A percentile compares a stretch with the other conserved stretches of the same genome.
Evolutionary conservation across 495 filamentous ascomycete genomes (phyloP).

Genomic region (Trichoderma gamsii): DNA sequence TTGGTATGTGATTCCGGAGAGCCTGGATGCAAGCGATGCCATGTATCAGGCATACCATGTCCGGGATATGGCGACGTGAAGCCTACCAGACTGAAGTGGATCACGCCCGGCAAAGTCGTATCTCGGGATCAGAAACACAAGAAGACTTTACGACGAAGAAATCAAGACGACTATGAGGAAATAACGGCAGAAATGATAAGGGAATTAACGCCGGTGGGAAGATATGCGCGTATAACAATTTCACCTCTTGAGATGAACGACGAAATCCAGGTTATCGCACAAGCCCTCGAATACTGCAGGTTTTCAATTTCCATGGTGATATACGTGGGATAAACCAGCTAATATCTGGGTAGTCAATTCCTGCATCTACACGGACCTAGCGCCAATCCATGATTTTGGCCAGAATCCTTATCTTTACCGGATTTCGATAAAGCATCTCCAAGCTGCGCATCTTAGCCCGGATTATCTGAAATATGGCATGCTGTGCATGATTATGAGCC

Average conservation of each 20-base stretch:
- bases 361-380: constrained; percentile 28
- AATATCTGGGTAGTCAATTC: constrained; percentile 25
- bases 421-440: constrained; percentile 24
- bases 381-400: constrained; percentile 26
- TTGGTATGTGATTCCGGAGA: constrained; percentile 27
- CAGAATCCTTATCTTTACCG: constrained; percentile 27
- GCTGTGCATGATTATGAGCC: constrained; percentile 32
- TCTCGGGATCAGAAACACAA: constrained; percentile 21
- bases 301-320: constrained; percentile 1
- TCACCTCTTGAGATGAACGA: constrained; percentile 9
- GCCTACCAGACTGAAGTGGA: constrained; percentile 24
- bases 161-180: not conserved
- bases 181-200: not conserved
- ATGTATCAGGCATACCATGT: constrained; percentile 22
- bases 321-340: not conserved
- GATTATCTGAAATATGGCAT: constrained; percentile 26
- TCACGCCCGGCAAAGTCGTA: constrained; percentile 26
- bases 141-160: not conserved
- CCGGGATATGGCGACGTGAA: constrained; percentile 28
- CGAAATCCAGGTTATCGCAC: constrained; percentile 7
- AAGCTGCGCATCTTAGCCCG: constrained; percentile 17
- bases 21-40: constrained; percentile 26
- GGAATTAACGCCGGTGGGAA: not conserved
- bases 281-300: constrained; percentile 21
- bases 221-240: not conserved